Percentiles rank a stretch among this genome's conserved stretches.
These are phyloP conservation scores for Trichoderma hamatum DNA, from an alignment of 2,329 filamentous ascomycete genomes.

Conservation along the genomic window DNA sequence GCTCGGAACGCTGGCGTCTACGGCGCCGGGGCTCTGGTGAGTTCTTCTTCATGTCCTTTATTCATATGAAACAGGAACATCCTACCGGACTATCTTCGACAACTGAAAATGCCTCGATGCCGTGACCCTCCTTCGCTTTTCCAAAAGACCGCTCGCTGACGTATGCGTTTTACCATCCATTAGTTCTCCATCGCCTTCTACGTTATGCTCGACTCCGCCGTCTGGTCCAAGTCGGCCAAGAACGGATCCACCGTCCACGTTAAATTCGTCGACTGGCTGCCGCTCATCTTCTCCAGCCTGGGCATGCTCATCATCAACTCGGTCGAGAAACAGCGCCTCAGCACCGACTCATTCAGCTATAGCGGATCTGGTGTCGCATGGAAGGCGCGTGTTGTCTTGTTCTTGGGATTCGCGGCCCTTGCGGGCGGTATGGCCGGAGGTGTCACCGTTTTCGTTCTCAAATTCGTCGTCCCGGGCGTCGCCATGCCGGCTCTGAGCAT, in stretches of 20 bases:
- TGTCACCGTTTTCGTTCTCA: slow-evolving; percentile 69
- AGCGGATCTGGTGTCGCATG: slow-evolving; percentile 65
- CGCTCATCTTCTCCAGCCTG: slow-evolving; percentile 66
- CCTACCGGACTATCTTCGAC: background rate
- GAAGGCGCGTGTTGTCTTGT: slow-evolving; percentile 70
- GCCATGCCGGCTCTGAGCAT: slow-evolving; percentile 64
- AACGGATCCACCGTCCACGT: slow-evolving; percentile 65
- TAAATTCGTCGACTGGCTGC: slow-evolving; percentile 71
- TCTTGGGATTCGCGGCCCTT: slow-evolving; percentile 66
- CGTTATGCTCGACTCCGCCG: slow-evolving; percentile 67
- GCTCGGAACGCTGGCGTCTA: slow-evolving; percentile 67
- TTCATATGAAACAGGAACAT: background rate
- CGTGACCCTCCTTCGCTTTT: background rate
- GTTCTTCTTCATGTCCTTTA: slow-evolving; percentile 35
- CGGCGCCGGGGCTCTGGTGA: slow-evolving; percentile 62
- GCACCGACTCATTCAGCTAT: slow-evolving; percentile 65
- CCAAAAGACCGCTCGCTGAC: background rate
- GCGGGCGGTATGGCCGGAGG: slow-evolving; percentile 70
- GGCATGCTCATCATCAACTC: slow-evolving; percentile 74
- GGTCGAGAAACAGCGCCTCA: slow-evolving; percentile 67
- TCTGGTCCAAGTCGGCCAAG: slow-evolving; percentile 64
- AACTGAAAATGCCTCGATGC: background rate
- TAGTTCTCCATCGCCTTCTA: slow-evolving; percentile 72
- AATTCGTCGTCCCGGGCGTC: slow-evolving; percentile 62
- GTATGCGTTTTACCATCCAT: background rate